These are phyloP conservation scores for Colletotrichum simmondsii DNA, from an alignment of 2,329 filamentous ascomycete genomes.

Conservation along the genomic window DNA sequence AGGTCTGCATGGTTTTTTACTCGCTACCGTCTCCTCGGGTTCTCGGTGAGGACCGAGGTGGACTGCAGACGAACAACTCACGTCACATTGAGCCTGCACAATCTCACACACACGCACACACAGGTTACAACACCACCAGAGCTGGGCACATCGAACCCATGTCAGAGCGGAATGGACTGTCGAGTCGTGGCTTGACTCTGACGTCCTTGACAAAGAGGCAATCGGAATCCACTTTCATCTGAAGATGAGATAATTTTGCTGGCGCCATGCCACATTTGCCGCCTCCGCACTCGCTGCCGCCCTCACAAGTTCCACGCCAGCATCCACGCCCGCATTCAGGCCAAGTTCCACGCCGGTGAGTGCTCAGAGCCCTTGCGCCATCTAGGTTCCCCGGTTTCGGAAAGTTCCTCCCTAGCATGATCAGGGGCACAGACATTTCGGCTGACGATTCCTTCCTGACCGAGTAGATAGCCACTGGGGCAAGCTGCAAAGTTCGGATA, in stretches of 20 bases:
- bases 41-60: conserved; percentile 37
- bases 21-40: conserved; percentile 34
- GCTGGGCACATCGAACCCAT: conserved; percentile 5
- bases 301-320: conserved; percentile 8
- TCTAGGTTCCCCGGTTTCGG: conserved; percentile 16
- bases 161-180: not conserved
- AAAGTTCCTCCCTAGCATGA: not conserved
- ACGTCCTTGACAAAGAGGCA: not conserved
- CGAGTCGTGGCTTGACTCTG: not conserved
- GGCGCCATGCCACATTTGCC: not conserved
- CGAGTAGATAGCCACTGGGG: not conserved
- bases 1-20: conserved; percentile 37
- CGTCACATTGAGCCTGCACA: conserved; percentile 27
- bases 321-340: conserved; percentile 3
- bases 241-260: not conserved
- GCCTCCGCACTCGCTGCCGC: not conserved
- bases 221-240: conserved; percentile 21
- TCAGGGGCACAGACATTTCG: not conserved
- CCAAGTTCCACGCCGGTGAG: conserved; percentile 17
- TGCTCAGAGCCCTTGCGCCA: not conserved
- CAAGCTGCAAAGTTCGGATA: not conserved
- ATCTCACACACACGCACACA: not conserved
- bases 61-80: conserved; percentile 33
- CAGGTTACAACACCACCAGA: not conserved
- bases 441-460: not conserved